Evolutionary conservation across 192 early-diverging fungal species (phyloP), one percentile per base, ranked within the genome.

Genomic region (Coemansia sp.): DNA sequence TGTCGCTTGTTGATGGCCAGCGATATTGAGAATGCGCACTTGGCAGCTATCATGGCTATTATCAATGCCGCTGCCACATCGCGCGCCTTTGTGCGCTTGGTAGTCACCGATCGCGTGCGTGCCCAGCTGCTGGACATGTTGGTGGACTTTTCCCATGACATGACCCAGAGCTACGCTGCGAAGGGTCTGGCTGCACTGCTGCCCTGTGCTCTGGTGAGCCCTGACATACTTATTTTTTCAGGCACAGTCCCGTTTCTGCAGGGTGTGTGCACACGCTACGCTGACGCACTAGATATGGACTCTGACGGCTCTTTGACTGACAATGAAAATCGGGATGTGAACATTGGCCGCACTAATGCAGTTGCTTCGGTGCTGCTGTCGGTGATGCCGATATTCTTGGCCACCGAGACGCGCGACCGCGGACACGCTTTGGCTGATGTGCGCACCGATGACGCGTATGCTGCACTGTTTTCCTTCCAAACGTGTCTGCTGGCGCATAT

Each of bases 21-120:
- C 25, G 67, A 79, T 11, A 53, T 66, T 36, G 60, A 60, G 40
- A 28, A 48, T 5, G 76, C 71, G 14, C 70, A 54, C 10, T 42
- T 79, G 18, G 42, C 61, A 3, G 38, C 64, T 5, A 51, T 73
- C 21, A 63, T 73, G 59, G 58, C 67, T 15, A 48, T 79, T 17
- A 70, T 79, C 21, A 68, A 67, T 31, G 60, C 71, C 23, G 62
- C 67, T 3, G 67, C 76, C 14, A 68, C 59, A 18, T 69, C 76
- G 60, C 76, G 61, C 59, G 52, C 11, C 28, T 73, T 73, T 36
- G 48, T 73, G 31, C 42, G 51, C 10, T 20, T 50, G 52, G 31
- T 70, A 3, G 48, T 60, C 5, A 44, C 61, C 14, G 31, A 34
- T 11, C 47, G 14, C 0, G 17, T 64, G 28, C 48, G 42, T 52